Evolutionary conservation across 1,284 basidiomycete genomes (phyloP).

Genomic region (Marasmius sp.): DNA sequence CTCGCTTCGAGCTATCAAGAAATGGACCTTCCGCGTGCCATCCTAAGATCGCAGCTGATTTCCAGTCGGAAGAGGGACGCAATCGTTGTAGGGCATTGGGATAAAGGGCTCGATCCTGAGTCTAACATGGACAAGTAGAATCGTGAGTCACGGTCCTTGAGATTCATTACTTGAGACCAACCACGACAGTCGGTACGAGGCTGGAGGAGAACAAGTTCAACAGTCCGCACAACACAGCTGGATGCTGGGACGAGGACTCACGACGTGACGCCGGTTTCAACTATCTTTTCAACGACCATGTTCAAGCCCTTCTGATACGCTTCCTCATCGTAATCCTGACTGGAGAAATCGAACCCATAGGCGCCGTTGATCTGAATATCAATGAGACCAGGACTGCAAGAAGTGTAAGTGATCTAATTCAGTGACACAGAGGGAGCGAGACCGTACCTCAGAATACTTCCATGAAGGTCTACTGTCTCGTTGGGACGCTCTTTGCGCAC

Average conservation of each 20-base stretch:
- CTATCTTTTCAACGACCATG: slow-evolving; percentile 70
- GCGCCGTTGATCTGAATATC: slow-evolving; percentile 88
- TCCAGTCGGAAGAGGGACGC: slow-evolving; percentile 58
- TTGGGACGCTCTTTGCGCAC: slow-evolving; percentile 59
- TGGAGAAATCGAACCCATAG: slow-evolving; percentile 88
- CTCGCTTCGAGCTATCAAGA: slow-evolving; percentile 75
- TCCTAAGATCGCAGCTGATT: slow-evolving; percentile 72
- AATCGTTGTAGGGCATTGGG: slow-evolving; percentile 64
- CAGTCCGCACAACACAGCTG: too few species aligned
- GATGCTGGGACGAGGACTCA: slow-evolving; percentile 37
- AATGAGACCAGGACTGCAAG: slow-evolving; percentile 67
- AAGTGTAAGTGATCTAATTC: not conserved
- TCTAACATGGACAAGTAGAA: slow-evolving; percentile 41
- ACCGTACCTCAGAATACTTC: slow-evolving; percentile 69
- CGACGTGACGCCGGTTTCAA: slow-evolving; percentile 88
- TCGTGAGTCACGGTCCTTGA: not conserved
- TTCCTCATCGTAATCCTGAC: slow-evolving; percentile 70
- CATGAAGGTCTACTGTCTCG: slow-evolving; percentile 62
- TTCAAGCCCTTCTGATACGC: slow-evolving; percentile 70
- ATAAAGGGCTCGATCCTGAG: slow-evolving; percentile 72
- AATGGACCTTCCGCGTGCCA: slow-evolving; percentile 93
- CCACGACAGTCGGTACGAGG: slow-evolving; percentile 77
- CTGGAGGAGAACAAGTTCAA: slow-evolving; percentile 31
- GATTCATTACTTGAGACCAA: slow-evolving; percentile 33
- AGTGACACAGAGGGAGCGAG: not conserved